These are phyloP conservation scores for Canna indica DNA, from an alignment of 176 grass and related monocot genomes.

Conservation along the genomic window DNA sequence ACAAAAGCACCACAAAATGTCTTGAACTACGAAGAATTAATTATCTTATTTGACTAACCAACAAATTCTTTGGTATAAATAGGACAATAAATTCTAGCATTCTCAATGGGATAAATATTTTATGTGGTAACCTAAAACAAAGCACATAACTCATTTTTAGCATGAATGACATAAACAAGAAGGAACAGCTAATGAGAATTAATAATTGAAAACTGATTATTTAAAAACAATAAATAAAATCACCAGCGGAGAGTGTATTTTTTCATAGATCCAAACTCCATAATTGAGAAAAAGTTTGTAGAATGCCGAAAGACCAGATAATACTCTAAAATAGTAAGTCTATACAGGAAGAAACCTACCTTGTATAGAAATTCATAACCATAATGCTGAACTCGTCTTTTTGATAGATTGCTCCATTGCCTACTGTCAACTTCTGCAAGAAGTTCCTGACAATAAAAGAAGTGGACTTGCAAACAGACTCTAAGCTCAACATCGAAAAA, in stretches of 20 bases:
- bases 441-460: conserved; percentile 45
- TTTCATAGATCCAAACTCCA: not conserved
- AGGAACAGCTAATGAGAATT: not conserved
- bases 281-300: not conserved
- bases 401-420: conserved; percentile 62
- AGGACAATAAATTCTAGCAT: not conserved
- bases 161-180: not conserved
- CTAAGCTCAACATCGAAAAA: not conserved
- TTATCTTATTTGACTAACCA: not conserved
- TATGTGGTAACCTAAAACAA: not conserved
- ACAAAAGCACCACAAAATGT: not conserved
- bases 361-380: conserved; percentile 90
- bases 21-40: not conserved
- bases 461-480: not conserved
- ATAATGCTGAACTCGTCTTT: conserved; percentile 95
- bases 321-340: conserved; percentile 8
- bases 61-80: not conserved
- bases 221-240: not conserved
- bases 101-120: not conserved
- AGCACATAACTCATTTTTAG: not conserved
- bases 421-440: conserved; percentile 58
- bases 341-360: conserved; percentile 53
- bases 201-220: not conserved
- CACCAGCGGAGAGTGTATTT: not conserved
- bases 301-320: not conserved